These are phyloP conservation scores for Amborella trichopoda DNA, from an alignment of 164 flowering plant genomes.

Conservation along the genomic window DNA sequence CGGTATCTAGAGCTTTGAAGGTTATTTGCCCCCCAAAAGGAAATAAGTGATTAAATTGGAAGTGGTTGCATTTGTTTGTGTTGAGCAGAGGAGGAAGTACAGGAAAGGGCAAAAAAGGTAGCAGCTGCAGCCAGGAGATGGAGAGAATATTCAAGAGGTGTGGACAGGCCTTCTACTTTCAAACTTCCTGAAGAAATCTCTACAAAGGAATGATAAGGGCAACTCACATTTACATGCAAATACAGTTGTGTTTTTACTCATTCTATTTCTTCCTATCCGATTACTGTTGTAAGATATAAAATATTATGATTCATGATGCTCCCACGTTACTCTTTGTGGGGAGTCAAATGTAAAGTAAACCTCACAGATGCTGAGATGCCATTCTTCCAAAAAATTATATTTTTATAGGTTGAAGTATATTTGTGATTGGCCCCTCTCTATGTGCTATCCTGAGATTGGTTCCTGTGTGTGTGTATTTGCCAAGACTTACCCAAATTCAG, in stretches of 20 bases:
- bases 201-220: slow-evolving; percentile 26
- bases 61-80: too few relatives aligned
- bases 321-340: background rate
- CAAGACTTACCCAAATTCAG: too few relatives aligned
- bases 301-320: background rate
- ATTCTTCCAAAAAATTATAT: background rate
- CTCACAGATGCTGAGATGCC: background rate
- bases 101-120: slow-evolving; percentile 68
- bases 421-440: background rate
- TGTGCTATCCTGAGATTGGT: background rate
- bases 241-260: slow-evolving; percentile 1
- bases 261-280: slow-evolving; percentile 7
- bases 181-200: slow-evolving; percentile 74
- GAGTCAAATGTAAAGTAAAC: too few relatives aligned
- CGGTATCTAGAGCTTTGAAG: too few relatives aligned
- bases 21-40: too few relatives aligned
- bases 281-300: slow-evolving; percentile 4
- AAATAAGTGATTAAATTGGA: too few relatives aligned
- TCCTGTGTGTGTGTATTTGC: too few relatives aligned
- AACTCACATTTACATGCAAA: background rate
- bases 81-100: slow-evolving; percentile 71
- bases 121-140: slow-evolving; percentile 94
- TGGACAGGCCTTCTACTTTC: slow-evolving; percentile 63
- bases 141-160: slow-evolving; percentile 97
- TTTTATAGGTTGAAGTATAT: background rate